Evolutionary conservation across 306 rosid species (phyloP).

Genomic region (Inga oerstediana): DNA sequence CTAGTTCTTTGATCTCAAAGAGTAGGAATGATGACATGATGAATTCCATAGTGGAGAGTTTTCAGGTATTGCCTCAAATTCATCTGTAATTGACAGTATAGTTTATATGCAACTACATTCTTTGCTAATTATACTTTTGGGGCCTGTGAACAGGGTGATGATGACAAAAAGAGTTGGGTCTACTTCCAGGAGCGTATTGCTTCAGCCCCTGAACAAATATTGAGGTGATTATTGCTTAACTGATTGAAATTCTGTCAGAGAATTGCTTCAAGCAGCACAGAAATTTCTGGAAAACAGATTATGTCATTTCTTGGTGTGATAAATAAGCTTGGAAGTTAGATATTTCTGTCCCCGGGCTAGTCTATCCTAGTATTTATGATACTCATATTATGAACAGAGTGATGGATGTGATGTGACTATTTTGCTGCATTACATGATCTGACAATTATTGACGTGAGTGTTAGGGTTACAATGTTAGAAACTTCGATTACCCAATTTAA

Average conservation of each 20-base stretch:
- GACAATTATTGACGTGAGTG: not conserved
- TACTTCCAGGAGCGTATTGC: too few relatives aligned
- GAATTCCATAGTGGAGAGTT: slow-evolving; percentile 44
- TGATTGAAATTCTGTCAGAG: not conserved
- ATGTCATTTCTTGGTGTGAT: not conserved
- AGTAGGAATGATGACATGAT: slow-evolving; percentile 46
- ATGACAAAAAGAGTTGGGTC: too few relatives aligned
- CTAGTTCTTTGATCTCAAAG: slow-evolving; percentile 49
- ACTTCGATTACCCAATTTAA: slow-evolving; percentile 1
- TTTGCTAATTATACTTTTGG: slow-evolving; percentile 11
- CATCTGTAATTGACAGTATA: not conserved
- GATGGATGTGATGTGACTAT: too few relatives aligned
- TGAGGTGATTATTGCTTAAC: not conserved
- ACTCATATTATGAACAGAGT: too few relatives aligned
- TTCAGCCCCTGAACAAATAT: slow-evolving; percentile 57
- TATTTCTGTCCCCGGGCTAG: too few relatives aligned
- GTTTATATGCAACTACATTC: slow-evolving; percentile 16
- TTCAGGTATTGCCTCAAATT: slow-evolving; percentile 55
- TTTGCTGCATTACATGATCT: not conserved
- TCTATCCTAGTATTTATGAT: too few relatives aligned
- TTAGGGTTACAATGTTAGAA: not conserved
- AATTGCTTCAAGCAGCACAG: not conserved
- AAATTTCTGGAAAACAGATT: not conserved
- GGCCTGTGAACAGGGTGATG: too few relatives aligned
- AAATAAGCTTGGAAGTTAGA: too few relatives aligned